Base-by-base conservation (phyloP, 2,329 filamentous ascomycete species). In the Fusarium cicatricum region DNA sequence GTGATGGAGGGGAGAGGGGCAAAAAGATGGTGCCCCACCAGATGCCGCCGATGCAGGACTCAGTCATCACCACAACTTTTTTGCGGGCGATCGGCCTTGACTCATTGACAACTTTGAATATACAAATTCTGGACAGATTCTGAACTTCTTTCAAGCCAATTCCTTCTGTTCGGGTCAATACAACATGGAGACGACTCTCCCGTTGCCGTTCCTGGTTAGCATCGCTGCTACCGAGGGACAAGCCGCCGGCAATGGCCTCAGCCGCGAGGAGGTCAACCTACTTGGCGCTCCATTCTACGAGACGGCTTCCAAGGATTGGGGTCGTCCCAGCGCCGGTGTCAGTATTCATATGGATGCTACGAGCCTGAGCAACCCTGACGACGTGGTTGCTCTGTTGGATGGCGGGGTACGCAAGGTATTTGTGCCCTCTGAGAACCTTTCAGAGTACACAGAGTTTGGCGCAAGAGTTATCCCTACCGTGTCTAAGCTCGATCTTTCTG, bases 391-490 rank as follows among this genome's bases (percentile, higher is more conserved):
- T 40, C 82, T 98, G 31, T 85, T 99, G 51, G 91, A 99, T 73
- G 85, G 87, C 61, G 95, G 95, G 55, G 92, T 92, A 7, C 85
- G 87, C 46, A 95, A 89, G 72, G 89, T 95, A 59, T 95, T 98
- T 73, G 90, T 97, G 44, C 83, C 84, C 15, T 83, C 87, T 41
- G 82, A 87, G 52, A 89, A 92, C 71, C 78, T 96, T 47, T 78
- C 80, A 9, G 77, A 81, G 45, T 83, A 84, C 54, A 74, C 79
- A 41, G 80, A 82, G 60, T 86, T 85, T 60, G 83, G 82, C 37
- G 77, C 80, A 37, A 79, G 86, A 53, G 80, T 88, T 21, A 78
- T 84, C 16, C 82, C 84, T 2, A 75, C 78, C 17, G 77, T 84
- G 11, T 75, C 75, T 11, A 78, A 81, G 44, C 75, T 76, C 8